A percentile compares a stretch with the other conserved stretches of the same genome.
phyloP scores from a whole-genome alignment of 495 filamentous ascomycete species.

The Penicillium angulare region DNA sequence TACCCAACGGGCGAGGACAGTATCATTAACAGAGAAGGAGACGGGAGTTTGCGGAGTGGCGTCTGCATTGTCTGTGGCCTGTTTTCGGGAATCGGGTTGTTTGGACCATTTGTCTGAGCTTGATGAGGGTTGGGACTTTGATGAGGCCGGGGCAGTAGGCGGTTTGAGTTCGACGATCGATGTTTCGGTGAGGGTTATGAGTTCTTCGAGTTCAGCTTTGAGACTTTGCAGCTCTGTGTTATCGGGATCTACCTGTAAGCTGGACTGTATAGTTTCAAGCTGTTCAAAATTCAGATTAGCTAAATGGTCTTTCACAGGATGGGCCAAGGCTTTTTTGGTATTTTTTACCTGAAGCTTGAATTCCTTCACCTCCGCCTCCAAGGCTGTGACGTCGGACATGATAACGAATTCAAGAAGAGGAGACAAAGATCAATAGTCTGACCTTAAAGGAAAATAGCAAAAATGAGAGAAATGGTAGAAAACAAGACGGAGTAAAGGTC shows the following conservation, averaged over 20 bases:
- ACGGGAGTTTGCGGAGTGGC: constrained; percentile 38
- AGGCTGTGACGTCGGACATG: constrained; percentile 59
- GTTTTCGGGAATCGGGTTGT: constrained; percentile 55
- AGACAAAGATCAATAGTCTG: no score
- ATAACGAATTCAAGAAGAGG: constrained; percentile 4
- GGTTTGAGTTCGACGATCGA: constrained; percentile 78
- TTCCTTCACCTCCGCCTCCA: constrained; percentile 77
- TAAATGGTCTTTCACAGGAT: neutral
- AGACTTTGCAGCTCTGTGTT: constrained; percentile 79
- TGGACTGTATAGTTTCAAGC: constrained; percentile 77
- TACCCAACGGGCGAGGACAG: constrained; percentile 83
- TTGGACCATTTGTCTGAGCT: constrained; percentile 68
- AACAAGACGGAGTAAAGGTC: no score
- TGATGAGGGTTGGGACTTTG: constrained; percentile 41
- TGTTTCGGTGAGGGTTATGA: constrained; percentile 74
- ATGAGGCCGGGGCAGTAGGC: constrained; percentile 45
- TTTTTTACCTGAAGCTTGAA: constrained; percentile 72
- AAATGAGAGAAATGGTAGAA: no score
- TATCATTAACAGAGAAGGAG: constrained; percentile 84
- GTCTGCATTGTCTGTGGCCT: constrained; percentile 37
- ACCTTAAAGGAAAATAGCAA: no score
- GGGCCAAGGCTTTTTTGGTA: neutral
- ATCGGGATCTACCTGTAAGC: constrained; percentile 78
- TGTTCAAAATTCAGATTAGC: constrained; percentile 29
- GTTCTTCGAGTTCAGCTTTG: constrained; percentile 78